A percentile compares a stretch with the other conserved stretches of the same genome.
These are phyloP conservation scores for Pseudocercospora fuligena DNA, from an alignment of 2,329 filamentous ascomycete species.

Conservation along the genomic window DNA sequence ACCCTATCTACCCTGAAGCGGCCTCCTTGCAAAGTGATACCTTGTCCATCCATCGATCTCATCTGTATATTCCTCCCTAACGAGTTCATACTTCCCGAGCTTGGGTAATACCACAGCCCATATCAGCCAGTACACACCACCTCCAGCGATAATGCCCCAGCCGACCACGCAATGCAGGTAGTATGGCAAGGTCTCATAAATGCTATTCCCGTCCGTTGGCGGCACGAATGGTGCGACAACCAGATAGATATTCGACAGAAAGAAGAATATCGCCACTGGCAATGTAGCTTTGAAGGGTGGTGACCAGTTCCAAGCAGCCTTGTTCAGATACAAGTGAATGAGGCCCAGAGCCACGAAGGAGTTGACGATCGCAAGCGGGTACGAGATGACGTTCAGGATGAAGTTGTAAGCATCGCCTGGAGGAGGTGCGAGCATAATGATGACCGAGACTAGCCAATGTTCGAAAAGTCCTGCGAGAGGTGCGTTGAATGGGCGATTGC, in stretches of 20 bases:
- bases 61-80: constrained; percentile 39
- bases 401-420: constrained; percentile 71
- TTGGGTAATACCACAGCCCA: constrained; percentile 57
- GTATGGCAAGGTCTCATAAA: constrained; percentile 60
- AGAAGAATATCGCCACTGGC: constrained; percentile 58
- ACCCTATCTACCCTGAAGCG: constrained; percentile 6
- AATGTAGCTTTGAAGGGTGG: constrained; percentile 56
- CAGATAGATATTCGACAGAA: constrained; percentile 59
- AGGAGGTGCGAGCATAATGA: constrained; percentile 70
- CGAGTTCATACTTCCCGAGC: constrained; percentile 45
- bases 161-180: constrained; percentile 60
- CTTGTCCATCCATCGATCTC: constrained; percentile 49
- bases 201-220: constrained; percentile 52
- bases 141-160: constrained; percentile 54
- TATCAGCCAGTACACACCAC: constrained; percentile 57
- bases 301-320: constrained; percentile 52
- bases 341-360: constrained; percentile 57
- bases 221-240: constrained; percentile 59
- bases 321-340: constrained; percentile 52
- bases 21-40: constrained; percentile 41
- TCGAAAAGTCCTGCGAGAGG: constrained; percentile 38
- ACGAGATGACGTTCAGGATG: constrained; percentile 60
- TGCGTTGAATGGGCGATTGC: constrained; percentile 58
- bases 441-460: constrained; percentile 56
- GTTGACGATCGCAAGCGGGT: constrained; percentile 64